Evolutionary conservation across 2,329 filamentous ascomycete species (phyloP).

Genomic region (Arthrobotrys musiformis): DNA sequence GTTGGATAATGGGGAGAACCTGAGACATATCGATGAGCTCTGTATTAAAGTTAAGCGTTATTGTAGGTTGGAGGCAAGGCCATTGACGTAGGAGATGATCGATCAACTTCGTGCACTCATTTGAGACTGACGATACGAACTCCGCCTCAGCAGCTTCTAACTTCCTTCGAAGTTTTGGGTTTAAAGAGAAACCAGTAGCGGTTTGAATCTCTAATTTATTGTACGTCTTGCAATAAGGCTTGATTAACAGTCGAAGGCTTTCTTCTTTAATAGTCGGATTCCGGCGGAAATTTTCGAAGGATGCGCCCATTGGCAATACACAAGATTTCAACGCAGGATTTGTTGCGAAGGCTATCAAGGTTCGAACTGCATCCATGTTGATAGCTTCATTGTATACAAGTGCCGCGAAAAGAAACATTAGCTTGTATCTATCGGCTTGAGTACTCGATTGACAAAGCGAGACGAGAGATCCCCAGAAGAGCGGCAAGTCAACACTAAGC

Average conservation of each 20-base stretch:
- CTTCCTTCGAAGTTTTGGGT: slow-evolving; percentile 60
- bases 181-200: slow-evolving; percentile 57
- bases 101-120: slow-evolving; percentile 63
- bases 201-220: slow-evolving; percentile 58
- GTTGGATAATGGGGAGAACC: slow-evolving; percentile 63
- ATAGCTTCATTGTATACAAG: slow-evolving; percentile 64
- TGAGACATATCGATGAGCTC: slow-evolving; percentile 62
- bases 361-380: slow-evolving; percentile 64
- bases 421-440: slow-evolving; percentile 59
- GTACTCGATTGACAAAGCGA: slow-evolving; percentile 51
- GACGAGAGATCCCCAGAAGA: slow-evolving; percentile 41
- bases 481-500: slow-evolving; percentile 34
- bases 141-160: slow-evolving; percentile 60
- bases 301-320: slow-evolving; percentile 61
- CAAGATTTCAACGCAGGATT: slow-evolving; percentile 63
- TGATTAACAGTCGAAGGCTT: slow-evolving; percentile 61
- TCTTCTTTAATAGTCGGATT: slow-evolving; percentile 61
- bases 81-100: slow-evolving; percentile 65
- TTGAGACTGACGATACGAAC: slow-evolving; percentile 60
- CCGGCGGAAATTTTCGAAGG: slow-evolving; percentile 62
- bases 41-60: slow-evolving; percentile 59
- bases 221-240: slow-evolving; percentile 60
- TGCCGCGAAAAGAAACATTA: slow-evolving; percentile 66
- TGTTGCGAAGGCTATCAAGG: slow-evolving; percentile 65
- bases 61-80: slow-evolving; percentile 63